Conservation (phyloP, 208 protist genomes). For the Trypanosoma cruzi region DNA sequence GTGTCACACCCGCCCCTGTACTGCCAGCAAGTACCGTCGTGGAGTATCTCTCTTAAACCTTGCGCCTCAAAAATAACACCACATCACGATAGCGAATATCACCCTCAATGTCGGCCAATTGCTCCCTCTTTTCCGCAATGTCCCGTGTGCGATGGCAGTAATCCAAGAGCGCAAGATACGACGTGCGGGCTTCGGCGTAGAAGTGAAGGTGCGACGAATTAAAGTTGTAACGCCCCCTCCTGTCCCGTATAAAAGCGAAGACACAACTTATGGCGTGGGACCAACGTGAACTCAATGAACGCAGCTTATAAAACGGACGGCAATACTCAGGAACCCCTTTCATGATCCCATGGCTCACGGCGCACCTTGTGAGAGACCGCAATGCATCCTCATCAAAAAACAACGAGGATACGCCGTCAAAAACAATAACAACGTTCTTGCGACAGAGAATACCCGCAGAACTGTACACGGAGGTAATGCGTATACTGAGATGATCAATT, state of each 20-base stretch:
- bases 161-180: conserved; percentile 74
- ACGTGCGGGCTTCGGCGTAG: conserved; percentile 53
- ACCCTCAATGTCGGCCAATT: conserved; percentile 67
- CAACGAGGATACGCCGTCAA: conserved; percentile 38
- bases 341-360: conserved; percentile 46
- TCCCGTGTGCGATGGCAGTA: conserved; percentile 53
- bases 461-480: conserved; percentile 58
- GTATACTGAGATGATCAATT: conserved; percentile 38
- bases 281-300: conserved; percentile 49
- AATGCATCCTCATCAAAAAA: conserved; percentile 51
- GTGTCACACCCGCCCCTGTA: not conserved
- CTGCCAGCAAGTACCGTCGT: not conserved
- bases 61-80: conserved; percentile 56
- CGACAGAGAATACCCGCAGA: conserved; percentile 38
- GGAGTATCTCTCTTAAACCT: conserved; percentile 50
- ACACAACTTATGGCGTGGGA: conserved; percentile 54
- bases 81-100: conserved; percentile 80
- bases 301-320: conserved; percentile 45
- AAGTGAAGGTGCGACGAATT: conserved; percentile 74
- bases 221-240: conserved; percentile 72
- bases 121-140: conserved; percentile 40
- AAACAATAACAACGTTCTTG: conserved; percentile 48
- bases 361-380: conserved; percentile 44
- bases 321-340: conserved; percentile 56
- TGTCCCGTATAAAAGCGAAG: conserved; percentile 52